These are phyloP conservation scores for Saraca asoca DNA, from an alignment of 331 rosid genomes.

Conservation along the genomic window DNA sequence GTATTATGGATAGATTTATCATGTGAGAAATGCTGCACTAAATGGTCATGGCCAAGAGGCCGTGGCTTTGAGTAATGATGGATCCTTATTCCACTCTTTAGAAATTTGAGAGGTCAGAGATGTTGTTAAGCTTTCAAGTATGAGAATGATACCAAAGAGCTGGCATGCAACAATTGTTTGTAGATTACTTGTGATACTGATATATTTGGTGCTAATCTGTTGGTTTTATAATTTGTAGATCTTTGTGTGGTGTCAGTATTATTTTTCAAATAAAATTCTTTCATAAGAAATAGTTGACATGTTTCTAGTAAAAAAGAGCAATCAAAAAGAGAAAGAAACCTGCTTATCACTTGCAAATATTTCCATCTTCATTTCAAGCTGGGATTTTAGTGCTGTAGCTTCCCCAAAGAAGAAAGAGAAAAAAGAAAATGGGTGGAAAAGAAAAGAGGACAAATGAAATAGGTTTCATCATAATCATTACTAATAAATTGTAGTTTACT, in stretches of 20 bases:
- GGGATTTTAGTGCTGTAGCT: constrained; percentile 18
- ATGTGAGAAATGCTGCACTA: no score
- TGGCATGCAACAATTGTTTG: neutral
- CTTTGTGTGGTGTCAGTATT: neutral
- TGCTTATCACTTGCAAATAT: neutral
- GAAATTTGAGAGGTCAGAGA: neutral
- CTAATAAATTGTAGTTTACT: constrained; percentile 20
- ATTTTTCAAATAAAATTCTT: neutral
- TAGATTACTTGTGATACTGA: constrained; percentile 21
- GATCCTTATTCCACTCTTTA: neutral
- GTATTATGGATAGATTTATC: no score
- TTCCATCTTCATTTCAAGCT: constrained; percentile 23
- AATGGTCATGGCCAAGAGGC: neutral
- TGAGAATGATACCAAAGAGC: no score
- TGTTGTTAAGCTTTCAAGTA: no score
- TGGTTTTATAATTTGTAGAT: constrained; percentile 6
- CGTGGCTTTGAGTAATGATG: neutral
- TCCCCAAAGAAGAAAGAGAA: constrained; percentile 16
- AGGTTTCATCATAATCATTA: constrained; percentile 11
- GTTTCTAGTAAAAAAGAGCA: neutral
- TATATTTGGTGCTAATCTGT: constrained; percentile 2
- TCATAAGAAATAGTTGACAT: neutral
- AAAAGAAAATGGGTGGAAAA: neutral
- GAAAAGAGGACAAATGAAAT: neutral
- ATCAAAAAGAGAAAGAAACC: neutral